A percentile compares a stretch with the other conserved stretches of the same genome.
These are phyloP conservation scores for Phaeodactylum tricornutum DNA, from an alignment of 108 stramenopile genomes.

Conservation along the genomic window DNA sequence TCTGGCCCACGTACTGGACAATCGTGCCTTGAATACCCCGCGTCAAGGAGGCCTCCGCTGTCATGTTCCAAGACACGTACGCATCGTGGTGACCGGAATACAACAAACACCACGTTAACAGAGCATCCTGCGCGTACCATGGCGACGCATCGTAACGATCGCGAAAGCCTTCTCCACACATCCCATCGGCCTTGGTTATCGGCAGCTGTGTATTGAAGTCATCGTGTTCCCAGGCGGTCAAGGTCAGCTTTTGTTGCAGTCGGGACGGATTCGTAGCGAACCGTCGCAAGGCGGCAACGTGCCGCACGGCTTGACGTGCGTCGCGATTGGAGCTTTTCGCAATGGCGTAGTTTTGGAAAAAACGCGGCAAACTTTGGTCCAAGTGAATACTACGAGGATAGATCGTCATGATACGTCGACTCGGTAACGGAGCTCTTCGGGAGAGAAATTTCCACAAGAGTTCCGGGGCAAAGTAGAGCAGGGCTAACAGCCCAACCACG, in stretches of 20 bases:
- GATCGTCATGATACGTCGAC: constrained; percentile 1
- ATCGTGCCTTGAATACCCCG: neutral
- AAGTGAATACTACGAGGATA: neutral
- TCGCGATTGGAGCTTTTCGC: neutral
- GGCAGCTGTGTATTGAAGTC: neutral
- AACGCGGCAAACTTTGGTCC: neutral
- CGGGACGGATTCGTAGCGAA: neutral
- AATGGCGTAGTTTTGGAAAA: neutral
- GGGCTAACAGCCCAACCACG: neutral
- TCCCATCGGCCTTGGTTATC: neutral
- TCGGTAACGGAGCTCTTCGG: neutral
- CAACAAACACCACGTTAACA: neutral
- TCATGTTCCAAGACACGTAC: neutral
- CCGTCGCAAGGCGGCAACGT: neutral
- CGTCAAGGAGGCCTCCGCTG: neutral
- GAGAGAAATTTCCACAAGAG: neutral
- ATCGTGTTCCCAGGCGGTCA: neutral
- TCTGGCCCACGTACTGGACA: neutral
- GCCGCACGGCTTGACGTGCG: neutral
- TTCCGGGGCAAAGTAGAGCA: neutral
- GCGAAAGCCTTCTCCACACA: neutral
- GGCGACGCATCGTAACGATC: neutral
- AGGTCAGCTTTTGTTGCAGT: neutral
- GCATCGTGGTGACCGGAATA: neutral
- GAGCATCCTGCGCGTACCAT: neutral